Conservation (phyloP, 73 alveolate species). For the Urostyla sp. region DNA sequence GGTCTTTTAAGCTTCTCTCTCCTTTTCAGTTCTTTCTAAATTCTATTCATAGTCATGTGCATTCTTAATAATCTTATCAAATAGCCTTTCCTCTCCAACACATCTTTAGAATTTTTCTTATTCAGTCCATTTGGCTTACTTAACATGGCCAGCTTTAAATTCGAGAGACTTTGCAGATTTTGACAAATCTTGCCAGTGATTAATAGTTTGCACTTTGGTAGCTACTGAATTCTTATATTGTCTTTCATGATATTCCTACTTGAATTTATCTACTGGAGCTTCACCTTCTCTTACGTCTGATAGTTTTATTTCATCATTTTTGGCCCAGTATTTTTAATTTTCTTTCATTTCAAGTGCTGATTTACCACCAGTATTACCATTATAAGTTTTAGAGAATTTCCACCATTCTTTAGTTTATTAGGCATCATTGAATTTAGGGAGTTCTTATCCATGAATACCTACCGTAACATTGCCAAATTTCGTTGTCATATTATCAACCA, state of each 20-base stretch:
- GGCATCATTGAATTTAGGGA: slow-evolving; percentile 73
- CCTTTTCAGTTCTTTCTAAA: slow-evolving; percentile 16
- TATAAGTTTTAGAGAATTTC: slow-evolving; percentile 75
- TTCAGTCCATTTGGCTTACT: slow-evolving; percentile 40
- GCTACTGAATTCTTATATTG: neutral
- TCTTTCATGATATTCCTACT: slow-evolving; percentile 21
- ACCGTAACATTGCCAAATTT: slow-evolving; percentile 42
- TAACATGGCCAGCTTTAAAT: slow-evolving; percentile 8
- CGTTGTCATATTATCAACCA: slow-evolving; percentile 35
- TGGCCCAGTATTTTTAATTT: slow-evolving; percentile 62
- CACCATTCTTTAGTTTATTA: slow-evolving; percentile 76
- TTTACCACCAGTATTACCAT: slow-evolving; percentile 66
- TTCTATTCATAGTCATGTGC: slow-evolving; percentile 31
- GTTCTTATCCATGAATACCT: slow-evolving; percentile 89
- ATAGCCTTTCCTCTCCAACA: slow-evolving; percentile 38
- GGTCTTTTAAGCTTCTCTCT: slow-evolving; percentile 13
- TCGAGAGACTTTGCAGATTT: neutral
- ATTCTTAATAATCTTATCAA: slow-evolving; percentile 38
- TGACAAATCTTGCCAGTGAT: slow-evolving; percentile 31
- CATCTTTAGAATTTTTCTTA: slow-evolving; percentile 37
- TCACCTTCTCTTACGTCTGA: slow-evolving; percentile 44
- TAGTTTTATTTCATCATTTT: slow-evolving; percentile 56
- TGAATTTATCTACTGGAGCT: slow-evolving; percentile 66
- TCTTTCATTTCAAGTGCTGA: slow-evolving; percentile 67
- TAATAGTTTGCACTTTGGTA: slow-evolving; percentile 1